These are phyloP conservation scores for Rhazya stricta DNA, from an alignment of 257 asterid genomes.

Conservation along the genomic window DNA sequence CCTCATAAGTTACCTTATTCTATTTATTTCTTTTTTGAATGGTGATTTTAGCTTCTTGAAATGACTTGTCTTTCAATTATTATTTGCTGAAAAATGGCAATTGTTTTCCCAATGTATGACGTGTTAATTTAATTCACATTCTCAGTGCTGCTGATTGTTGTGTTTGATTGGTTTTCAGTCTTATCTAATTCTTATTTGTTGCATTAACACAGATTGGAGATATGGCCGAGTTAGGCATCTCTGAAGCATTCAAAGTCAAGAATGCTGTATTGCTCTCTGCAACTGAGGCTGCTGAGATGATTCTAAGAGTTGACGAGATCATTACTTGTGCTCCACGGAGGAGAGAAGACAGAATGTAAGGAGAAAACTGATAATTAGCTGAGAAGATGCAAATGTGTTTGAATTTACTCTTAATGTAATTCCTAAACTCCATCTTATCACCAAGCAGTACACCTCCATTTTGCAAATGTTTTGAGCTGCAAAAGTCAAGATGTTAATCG, in stretches of 20 bases:
- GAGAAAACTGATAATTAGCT: not conserved
- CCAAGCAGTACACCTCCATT: not conserved
- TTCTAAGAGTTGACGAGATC: conserved; percentile 75
- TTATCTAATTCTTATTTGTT: not conserved
- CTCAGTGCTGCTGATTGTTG: not conserved
- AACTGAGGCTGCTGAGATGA: conserved; percentile 92
- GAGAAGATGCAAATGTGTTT: not conserved
- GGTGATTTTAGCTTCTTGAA: not conserved
- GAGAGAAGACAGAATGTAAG: conserved; percentile 82
- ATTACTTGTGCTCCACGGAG: conserved; percentile 78
- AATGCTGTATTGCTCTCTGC: conserved; percentile 83
- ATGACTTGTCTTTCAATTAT: not conserved
- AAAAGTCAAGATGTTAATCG: not conserved
- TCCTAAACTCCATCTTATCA: not conserved
- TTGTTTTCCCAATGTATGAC: not conserved
- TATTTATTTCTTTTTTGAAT: not conserved
- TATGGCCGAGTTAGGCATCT: conserved; percentile 71
- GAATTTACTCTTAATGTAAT: not conserved
- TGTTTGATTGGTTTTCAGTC: not conserved
- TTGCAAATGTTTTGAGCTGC: not conserved
- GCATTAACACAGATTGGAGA: conserved; percentile 68
- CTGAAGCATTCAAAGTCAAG: conserved; percentile 87
- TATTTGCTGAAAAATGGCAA: not conserved
- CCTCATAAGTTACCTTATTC: not conserved
- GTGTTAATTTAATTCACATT: not conserved